Evolutionary conservation across 129 eudicot genomes (phyloP).

Genomic region (Apium graveolens): DNA sequence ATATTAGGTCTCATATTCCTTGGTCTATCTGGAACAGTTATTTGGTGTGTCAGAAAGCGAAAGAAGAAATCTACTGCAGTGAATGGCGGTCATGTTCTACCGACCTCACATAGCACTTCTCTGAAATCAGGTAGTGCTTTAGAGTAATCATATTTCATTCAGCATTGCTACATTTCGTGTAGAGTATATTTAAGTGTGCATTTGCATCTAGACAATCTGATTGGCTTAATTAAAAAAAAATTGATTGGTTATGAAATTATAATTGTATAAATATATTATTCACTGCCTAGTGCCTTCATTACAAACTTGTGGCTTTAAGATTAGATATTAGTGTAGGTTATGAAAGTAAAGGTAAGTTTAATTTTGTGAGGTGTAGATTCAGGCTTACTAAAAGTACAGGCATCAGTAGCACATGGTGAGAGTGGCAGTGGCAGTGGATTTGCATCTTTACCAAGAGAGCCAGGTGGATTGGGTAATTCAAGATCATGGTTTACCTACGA

Average conservation of each 20-base stretch:
- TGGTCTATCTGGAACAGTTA: constrained; percentile 23
- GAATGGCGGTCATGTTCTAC: constrained; percentile 29
- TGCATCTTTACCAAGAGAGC: constrained; percentile 46
- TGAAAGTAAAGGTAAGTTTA: neutral
- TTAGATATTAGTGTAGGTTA: neutral
- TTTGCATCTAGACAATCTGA: neutral
- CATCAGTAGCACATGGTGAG: constrained; percentile 23
- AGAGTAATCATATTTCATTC: too few species aligned
- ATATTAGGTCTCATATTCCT: constrained; percentile 37
- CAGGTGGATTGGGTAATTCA: constrained; percentile 66
- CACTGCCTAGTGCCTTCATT: neutral
- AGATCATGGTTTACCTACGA: constrained; percentile 72
- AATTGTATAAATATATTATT: neutral
- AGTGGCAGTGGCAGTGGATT: constrained; percentile 44
- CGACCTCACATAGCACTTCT: constrained; percentile 40
- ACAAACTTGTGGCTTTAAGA: too few species aligned
- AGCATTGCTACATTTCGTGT: neutral
- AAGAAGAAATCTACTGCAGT: constrained; percentile 34
- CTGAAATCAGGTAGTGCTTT: constrained; percentile 49
- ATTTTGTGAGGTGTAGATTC: constrained; percentile 35
- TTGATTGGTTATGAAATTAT: neutral
- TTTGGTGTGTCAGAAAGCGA: constrained; percentile 34
- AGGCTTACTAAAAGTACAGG: constrained; percentile 35
- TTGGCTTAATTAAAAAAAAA: neutral
- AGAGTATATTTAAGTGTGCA: neutral